A percentile compares a stretch with the other conserved stretches of the same genome.
phyloP scores from a whole-genome alignment of 2,329 filamentous ascomycete species.

The Ascochyta viciae-villosae region DNA sequence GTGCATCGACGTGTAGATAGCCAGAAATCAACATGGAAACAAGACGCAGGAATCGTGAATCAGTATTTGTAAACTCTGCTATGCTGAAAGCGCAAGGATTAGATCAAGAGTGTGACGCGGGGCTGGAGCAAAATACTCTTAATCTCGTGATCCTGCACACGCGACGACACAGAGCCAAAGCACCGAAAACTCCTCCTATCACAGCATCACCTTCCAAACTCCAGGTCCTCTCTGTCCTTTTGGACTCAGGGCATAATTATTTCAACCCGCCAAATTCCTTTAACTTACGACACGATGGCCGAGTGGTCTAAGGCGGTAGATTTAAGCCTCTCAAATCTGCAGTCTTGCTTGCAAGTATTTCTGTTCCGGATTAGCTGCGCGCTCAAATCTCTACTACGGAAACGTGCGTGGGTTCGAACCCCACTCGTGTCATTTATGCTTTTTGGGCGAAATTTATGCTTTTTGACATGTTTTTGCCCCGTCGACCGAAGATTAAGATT shows the following conservation, averaged over 20 bases:
- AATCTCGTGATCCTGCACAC: too few relatives aligned
- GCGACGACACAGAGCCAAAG: too few relatives aligned
- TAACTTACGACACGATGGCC: conserved; percentile 34
- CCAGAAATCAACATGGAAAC: too few relatives aligned
- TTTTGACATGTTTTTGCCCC: neutral
- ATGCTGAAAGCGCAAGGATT: too few relatives aligned
- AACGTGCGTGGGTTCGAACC: conserved; percentile 45
- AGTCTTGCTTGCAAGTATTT: conserved; percentile 9
- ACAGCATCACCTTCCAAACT: too few relatives aligned
- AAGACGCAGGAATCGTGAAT: too few relatives aligned
- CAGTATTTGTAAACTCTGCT: too few relatives aligned
- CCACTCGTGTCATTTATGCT: conserved; percentile 35
- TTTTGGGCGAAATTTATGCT: neutral
- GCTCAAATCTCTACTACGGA: conserved; percentile 38
- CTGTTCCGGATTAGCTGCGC: neutral
- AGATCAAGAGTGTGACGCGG: too few relatives aligned
- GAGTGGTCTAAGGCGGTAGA: conserved; percentile 46
- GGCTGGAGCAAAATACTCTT: too few relatives aligned
- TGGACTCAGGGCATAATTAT: neutral
- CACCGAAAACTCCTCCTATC: too few relatives aligned
- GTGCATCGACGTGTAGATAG: too few relatives aligned
- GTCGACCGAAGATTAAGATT: too few relatives aligned
- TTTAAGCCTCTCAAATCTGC: conserved; percentile 30
- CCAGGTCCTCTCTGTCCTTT: neutral
- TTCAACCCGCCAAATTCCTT: neutral